Evolutionary conservation across 495 filamentous ascomycete genomes (phyloP), one percentile per base, ranked within the genome.

Genomic region (Rostrohypoxylon terebratum): DNA sequence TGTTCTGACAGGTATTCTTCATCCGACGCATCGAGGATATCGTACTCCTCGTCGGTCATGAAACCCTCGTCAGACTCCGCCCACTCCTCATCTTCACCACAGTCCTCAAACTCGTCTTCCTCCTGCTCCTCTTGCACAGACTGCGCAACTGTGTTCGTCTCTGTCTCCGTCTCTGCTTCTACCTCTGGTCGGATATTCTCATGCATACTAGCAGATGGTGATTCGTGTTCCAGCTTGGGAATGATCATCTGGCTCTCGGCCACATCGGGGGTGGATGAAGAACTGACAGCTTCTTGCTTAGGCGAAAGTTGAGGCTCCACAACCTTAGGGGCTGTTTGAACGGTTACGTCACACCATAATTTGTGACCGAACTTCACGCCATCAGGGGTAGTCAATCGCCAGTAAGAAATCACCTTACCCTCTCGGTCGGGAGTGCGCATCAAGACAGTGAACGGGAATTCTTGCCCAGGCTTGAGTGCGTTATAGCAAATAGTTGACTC

Each of bases 21-120:
- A 69, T 98, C 96, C 66, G 93, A 96, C 21, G 94, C 96, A 82
- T 97, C 93, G 28, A 98, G 90, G 68, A 98, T 91, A 71, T 99
- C 96, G 74, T 97, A 99, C 82, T 99, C 96, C 74, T 98, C 96
- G 72, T 99, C 96, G 11, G 96, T 98, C 81, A 96, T 80, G 85
- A 96, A 97, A 7, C 89, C 91, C 58, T 85, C 82, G 45, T 86
- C 87, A 7, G 82, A 85, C 31, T 81, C 92, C 45, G 83, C 83
- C 77, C 90, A 91, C 50, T 87, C 87, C 50, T 81, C 85, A 48
- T 82, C 84, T 64, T 85, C 84, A 51, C 78, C 82, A 63, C 80
- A 86, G 58, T 85, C 86, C 74, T 93, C 92, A 54, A 92, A 86
- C 38, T 93, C 92, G 20, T 93, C 90, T 1, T 84, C 75, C 9